Evolutionary conservation across 768 basidiomycete genomes (phyloP).

Genomic region (Rhodosporidiobolus sp.): DNA sequence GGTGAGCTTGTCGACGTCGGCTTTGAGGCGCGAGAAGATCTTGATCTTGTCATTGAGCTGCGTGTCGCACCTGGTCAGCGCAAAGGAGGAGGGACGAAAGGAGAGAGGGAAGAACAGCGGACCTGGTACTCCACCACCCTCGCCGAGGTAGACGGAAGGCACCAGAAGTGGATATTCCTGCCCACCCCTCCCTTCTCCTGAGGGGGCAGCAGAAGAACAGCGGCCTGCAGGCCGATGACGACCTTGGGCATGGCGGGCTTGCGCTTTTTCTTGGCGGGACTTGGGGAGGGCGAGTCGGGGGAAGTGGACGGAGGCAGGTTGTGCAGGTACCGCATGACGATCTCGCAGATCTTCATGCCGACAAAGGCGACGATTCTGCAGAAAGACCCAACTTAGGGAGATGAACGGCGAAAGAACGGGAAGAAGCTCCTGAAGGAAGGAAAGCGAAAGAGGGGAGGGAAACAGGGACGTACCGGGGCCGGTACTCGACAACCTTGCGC

Average conservation of each 20-base stretch:
- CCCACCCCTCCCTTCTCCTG: too few species aligned
- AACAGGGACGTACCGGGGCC: conserved; percentile 6
- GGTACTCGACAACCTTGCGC: conserved; percentile 7
- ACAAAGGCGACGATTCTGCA: conserved; percentile 27
- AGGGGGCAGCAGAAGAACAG: background rate
- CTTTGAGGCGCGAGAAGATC: conserved; percentile 11
- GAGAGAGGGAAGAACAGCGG: background rate
- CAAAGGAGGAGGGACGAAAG: background rate
- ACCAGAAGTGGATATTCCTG: conserved; percentile 14
- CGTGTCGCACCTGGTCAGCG: background rate
- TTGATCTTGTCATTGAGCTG: conserved; percentile 28
- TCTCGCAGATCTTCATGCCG: conserved; percentile 38
- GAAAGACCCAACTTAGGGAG: background rate
- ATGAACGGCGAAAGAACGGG: too few species aligned
- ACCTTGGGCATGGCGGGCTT: conserved; percentile 28
- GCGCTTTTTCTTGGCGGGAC: background rate
- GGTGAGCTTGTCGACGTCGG: conserved; percentile 3
- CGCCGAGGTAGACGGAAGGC: conserved; percentile 17
- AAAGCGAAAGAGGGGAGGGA: too few species aligned
- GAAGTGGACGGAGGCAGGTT: too few species aligned
- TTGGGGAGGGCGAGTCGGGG: too few species aligned
- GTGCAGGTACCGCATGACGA: conserved; percentile 22
- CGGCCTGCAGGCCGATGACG: conserved; percentile 26
- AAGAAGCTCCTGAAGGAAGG: too few species aligned
- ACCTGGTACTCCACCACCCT: conserved; percentile 29